Conservation (phyloP, 331 rosid species). For the Quercus phellos region DNA sequence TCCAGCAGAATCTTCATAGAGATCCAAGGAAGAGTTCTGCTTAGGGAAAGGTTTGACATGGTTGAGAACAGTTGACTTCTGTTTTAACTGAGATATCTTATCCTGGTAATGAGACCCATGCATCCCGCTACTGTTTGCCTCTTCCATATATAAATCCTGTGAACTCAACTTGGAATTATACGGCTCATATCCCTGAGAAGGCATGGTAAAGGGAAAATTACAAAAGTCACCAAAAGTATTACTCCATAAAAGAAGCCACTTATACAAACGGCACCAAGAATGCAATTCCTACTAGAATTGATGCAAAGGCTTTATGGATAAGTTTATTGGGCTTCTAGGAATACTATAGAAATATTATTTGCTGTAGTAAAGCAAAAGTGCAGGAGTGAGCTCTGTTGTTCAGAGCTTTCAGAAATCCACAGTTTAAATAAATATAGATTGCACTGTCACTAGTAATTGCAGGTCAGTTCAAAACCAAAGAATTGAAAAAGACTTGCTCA, state of each 20-base stretch:
- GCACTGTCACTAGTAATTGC: not conserved
- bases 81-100: conserved; percentile 44
- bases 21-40: conserved; percentile 57
- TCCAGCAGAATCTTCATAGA: conserved; percentile 55
- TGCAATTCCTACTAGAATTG: not conserved
- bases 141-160: conserved; percentile 55
- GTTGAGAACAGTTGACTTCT: conserved; percentile 30
- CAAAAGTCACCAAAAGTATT: not conserved
- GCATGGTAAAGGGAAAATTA: conserved; percentile 21
- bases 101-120: conserved; percentile 53
- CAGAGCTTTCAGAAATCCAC: not conserved
- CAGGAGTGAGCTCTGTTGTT: not conserved
- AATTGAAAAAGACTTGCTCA: not conserved
- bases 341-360: not conserved
- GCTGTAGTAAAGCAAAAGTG: not conserved
- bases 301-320: not conserved
- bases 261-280: not conserved
- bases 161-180: conserved; percentile 53
- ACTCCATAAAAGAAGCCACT: not conserved
- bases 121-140: conserved; percentile 38
- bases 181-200: conserved; percentile 56
- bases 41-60: conserved; percentile 34
- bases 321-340: not conserved
- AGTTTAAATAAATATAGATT: not conserved
- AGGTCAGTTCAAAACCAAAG: not conserved